Evolutionary conservation across 805 yeast genomes (phyloP), one percentile per base, ranked within the genome.

Genomic region (Starmerella khaoyaiensis): DNA sequence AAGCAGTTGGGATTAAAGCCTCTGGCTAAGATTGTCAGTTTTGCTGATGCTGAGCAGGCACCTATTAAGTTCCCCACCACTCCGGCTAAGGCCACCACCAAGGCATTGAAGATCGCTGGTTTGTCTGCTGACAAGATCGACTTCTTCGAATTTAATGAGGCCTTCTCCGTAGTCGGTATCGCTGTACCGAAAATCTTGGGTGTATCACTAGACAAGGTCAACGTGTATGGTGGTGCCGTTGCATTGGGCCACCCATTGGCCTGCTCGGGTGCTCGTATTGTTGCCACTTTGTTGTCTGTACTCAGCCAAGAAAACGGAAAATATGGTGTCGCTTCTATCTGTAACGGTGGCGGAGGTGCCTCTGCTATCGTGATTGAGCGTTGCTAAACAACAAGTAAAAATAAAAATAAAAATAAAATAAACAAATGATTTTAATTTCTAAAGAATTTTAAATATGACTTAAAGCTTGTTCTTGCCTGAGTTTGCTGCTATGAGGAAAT

Each of bases 271-370:
- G 94, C 95, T 27, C 78, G 96, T 66, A 72, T 90, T 54, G 73
- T 90, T 40, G 86, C 82, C 49, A 90, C 98, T 21, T 70, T 90
- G 60, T 54, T 75, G 41, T 72, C 83, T 34, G 84, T 86, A 14
- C 72, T 90, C 56, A 49, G 62, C 26, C 95, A 87, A 65, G 97
- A 90, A 68, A 63, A 63, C 39, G 93, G 87, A 51, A 82, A 78
- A 65, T 61, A 76, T 50, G 99, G 99, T 60, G 83, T 75, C 49
- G 96, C 95, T 53, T 95, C 83, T 60, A 78, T 90, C 57, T 90
- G 98, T 71, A 90, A 90, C 62, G 98, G 99, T 68, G 99, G 99
- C 55, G 99, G 99, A 59, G 99, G 98, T 59, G 97, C 96, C 34
- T 79, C 94, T 39, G 77, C 97, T 19, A 67, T 90, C 53, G 82